Evolutionary conservation across 164 flowering plant genomes (phyloP), one percentile per base, ranked within the genome.

Genomic region (Piper longum): DNA sequence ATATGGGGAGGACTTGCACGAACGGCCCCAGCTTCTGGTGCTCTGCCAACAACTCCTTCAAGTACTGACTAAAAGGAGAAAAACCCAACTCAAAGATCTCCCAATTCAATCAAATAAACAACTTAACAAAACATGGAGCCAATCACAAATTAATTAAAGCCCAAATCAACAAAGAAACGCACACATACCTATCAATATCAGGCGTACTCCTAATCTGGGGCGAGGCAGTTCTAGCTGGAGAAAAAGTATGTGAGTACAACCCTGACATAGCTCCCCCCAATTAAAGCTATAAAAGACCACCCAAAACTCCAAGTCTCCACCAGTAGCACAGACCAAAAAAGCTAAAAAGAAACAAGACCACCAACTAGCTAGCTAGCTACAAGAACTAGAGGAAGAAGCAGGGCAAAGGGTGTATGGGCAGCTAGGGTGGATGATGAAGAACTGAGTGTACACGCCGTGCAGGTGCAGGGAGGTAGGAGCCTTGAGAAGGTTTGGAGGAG

Each of bases 11-110:
- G 9, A 89, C 89, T 74, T 87, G 96, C 81, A 81, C 77, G 77
- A 91, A 91, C n/a, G 98, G 98, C 18, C 83, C 92, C 68, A 89
- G 76, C 87, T 91, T 91, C 64, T 89, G 95, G 78, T 87, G 92
- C 76, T 91, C 98, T 44, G 84, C 87, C 70, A 91, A 73, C 71
- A 91, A 78, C 83, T 91, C 96, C 54, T 89, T 62, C 80, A 91
- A 75, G 81, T 91, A 89, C 82, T 84, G 98, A 82, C 91, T 59
- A 60, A 61, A 60, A 66, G 42, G 14, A 64, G 60, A 54, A 63
- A 66, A 4, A 57, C 43, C 58, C 62, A 62, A 56, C n/a, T 64
- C 48, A 11, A 41, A 52, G 45, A 64, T 67, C 55, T 13, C 48
- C 62, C 61, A 61, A 61, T 41, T 56, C 60, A 64, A 65, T 48